Conservation (phyloP, 768 basidiomycete species). For the Coprinellus micaceus region DNA sequence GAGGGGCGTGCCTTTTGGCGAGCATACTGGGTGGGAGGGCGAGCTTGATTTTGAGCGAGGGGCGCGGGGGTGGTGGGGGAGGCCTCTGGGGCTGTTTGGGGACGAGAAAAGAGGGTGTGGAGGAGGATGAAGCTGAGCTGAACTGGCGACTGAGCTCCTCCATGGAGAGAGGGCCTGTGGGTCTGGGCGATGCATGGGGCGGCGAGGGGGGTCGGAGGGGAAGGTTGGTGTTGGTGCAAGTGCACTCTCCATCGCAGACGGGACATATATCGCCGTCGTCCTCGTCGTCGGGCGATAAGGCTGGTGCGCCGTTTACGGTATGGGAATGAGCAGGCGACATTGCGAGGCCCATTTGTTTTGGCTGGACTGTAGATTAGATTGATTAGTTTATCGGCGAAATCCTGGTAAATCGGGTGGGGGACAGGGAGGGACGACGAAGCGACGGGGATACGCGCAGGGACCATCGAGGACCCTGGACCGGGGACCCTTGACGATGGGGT, state of each 20-base stretch:
- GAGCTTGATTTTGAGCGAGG: conserved; percentile 69
- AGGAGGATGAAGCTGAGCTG: conserved; percentile 33
- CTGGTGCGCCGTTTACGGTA: conserved; percentile 52
- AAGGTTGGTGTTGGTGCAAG: conserved; percentile 52
- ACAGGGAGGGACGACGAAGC: conserved; percentile 6
- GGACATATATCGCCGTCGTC: conserved; percentile 88
- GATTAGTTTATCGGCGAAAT: conserved; percentile 11
- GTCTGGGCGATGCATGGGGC: conserved; percentile 7
- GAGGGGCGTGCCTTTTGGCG: conserved; percentile 34
- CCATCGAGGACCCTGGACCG: background rate
- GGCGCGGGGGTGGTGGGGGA: conserved; percentile 21
- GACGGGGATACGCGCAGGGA: conserved; percentile 1
- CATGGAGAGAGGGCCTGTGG: conserved; percentile 31
- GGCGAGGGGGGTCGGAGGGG: conserved; percentile 18
- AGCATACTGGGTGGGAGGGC: conserved; percentile 58
- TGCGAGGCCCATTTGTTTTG: conserved; percentile 50
- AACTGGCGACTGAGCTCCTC: conserved; percentile 34
- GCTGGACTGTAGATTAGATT: conserved; percentile 27
- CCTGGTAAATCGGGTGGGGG: conserved; percentile 6
- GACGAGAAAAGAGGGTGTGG: conserved; percentile 27
- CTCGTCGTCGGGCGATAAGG: conserved; percentile 48
- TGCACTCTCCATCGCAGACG: conserved; percentile 88
- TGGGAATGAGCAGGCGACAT: conserved; percentile 69
- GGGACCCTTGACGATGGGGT: conserved; percentile 4
- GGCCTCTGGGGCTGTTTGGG: conserved; percentile 22